A percentile compares a stretch with the other conserved stretches of the same genome.
Conservation (phyloP, 2,329 filamentous ascomycete species). For the Onygena corvina region DNA sequence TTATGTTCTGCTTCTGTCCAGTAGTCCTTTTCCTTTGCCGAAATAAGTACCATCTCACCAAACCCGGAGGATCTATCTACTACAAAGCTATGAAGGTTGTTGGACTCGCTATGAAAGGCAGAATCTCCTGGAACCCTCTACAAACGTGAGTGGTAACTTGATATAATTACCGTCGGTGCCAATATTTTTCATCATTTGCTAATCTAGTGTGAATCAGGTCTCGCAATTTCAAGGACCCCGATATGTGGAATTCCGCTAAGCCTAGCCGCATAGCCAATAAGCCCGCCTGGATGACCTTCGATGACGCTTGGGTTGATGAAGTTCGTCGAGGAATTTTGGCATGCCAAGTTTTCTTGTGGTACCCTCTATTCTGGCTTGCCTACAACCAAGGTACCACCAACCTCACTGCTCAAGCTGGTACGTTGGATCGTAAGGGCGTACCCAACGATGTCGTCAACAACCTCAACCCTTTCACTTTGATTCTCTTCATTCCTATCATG, state of each 20-base stretch:
- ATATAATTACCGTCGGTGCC: background rate
- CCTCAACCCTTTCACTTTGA: conserved; percentile 42
- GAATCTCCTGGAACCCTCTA: conserved; percentile 50
- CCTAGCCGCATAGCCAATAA: conserved; percentile 51
- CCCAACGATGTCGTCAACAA: conserved; percentile 47
- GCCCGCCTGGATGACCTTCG: conserved; percentile 66
- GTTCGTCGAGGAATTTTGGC: conserved; percentile 57
- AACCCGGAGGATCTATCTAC: conserved; percentile 61
- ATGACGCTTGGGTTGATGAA: conserved; percentile 73
- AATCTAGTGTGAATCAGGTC: conserved; percentile 7
- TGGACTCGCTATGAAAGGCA: conserved; percentile 49
- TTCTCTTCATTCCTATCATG: conserved; percentile 45
- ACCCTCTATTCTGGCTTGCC: conserved; percentile 40
- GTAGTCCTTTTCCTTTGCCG: conserved; percentile 48
- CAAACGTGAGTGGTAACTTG: conserved; percentile 37
- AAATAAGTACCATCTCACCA: conserved; percentile 50
- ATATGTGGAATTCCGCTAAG: conserved; percentile 57
- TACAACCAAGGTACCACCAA: conserved; percentile 47
- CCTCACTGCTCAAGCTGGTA: conserved; percentile 44
- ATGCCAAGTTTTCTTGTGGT: conserved; percentile 56
- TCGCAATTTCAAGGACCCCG: conserved; percentile 42
- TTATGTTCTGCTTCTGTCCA: conserved; percentile 52
- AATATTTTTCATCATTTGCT: background rate
- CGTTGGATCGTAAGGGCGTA: conserved; percentile 41
- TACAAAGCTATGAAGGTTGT: conserved; percentile 54